Conservation (phyloP, 805 yeast species). For the Myxozyma mucilagina region DNA sequence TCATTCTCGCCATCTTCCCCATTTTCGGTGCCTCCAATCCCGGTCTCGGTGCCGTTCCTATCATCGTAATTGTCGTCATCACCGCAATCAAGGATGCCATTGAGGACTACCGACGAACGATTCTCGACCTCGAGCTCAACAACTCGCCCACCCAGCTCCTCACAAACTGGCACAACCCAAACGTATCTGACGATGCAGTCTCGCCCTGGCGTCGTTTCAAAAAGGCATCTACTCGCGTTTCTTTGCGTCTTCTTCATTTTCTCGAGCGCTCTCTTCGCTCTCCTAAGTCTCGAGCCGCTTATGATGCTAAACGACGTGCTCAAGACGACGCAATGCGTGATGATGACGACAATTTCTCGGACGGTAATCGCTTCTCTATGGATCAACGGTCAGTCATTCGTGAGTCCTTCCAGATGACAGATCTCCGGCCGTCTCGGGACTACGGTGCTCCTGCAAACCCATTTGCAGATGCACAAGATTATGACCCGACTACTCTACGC, state of each 20-base stretch:
- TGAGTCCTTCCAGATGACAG: conserved; percentile 31
- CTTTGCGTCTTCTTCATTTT: conserved; percentile 9
- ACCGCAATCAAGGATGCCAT: conserved; percentile 77
- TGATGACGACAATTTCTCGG: conserved; percentile 23
- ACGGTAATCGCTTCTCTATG: conserved; percentile 9
- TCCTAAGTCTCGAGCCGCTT: conserved; percentile 17
- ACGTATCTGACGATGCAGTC: conserved; percentile 56
- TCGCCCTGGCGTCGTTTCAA: conserved; percentile 69
- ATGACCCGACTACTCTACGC: neutral
- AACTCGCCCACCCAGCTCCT: conserved; percentile 62
- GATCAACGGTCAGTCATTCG: conserved; percentile 15
- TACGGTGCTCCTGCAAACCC: conserved; percentile 12
- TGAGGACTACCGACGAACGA: conserved; percentile 69
- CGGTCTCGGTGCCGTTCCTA: conserved; percentile 75
- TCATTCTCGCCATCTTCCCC: conserved; percentile 61
- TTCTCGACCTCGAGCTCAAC: conserved; percentile 67
- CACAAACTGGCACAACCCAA: conserved; percentile 55
- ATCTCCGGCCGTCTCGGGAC: conserved; percentile 17
- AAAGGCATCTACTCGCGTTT: conserved; percentile 49
- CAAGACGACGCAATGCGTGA: conserved; percentile 11
- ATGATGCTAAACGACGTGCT: conserved; percentile 18
- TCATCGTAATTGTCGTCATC: conserved; percentile 71
- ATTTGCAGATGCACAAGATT: conserved; percentile 2
- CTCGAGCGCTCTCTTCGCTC: conserved; percentile 15
- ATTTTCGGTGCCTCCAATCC: conserved; percentile 75